Evolutionary conservation across 2,329 filamentous ascomycete genomes (phyloP).

Genomic region (Neoarthrinium moseri): DNA sequence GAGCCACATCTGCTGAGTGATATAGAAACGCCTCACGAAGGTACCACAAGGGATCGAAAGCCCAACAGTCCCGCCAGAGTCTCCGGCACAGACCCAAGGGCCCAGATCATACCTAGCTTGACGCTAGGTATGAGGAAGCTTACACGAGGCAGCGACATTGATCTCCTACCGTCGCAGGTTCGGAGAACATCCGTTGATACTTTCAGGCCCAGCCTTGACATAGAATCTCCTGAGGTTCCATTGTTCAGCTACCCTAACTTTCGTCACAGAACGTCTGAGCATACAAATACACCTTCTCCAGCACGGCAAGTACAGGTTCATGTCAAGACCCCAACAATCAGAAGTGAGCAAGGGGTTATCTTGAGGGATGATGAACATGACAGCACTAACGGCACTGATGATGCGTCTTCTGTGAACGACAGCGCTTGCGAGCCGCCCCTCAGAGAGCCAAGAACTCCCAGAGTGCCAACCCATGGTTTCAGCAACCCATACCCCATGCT

Average conservation of each 20-base stretch:
- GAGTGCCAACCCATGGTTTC: background rate
- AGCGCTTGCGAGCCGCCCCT: no score
- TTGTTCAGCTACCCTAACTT: slow-evolving; percentile 22
- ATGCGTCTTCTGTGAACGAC: no score
- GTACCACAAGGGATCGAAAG: no score
- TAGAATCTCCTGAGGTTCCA: slow-evolving; percentile 22
- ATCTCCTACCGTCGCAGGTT: slow-evolving; percentile 29
- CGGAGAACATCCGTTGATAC: slow-evolving; percentile 28
- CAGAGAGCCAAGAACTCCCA: background rate
- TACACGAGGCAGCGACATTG: slow-evolving; percentile 25
- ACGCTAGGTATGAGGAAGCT: slow-evolving; percentile 9
- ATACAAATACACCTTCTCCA: slow-evolving; percentile 23
- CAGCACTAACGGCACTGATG: no score
- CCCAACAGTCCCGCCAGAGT: no score
- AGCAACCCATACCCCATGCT: background rate
- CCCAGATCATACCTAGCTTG: background rate
- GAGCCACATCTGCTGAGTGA: slow-evolving; percentile 8
- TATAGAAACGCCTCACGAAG: no score
- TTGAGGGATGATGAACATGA: slow-evolving; percentile 24
- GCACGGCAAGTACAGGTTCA: slow-evolving; percentile 25
- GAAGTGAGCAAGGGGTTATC: slow-evolving; percentile 30
- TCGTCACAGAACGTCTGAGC: slow-evolving; percentile 18
- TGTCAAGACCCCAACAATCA: slow-evolving; percentile 24
- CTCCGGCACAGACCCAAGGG: background rate
- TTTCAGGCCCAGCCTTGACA: slow-evolving; percentile 26